Evolutionary conservation across 2,329 filamentous ascomycete species (phyloP).

Genomic region (Davidsoniella neocaledoniae): DNA sequence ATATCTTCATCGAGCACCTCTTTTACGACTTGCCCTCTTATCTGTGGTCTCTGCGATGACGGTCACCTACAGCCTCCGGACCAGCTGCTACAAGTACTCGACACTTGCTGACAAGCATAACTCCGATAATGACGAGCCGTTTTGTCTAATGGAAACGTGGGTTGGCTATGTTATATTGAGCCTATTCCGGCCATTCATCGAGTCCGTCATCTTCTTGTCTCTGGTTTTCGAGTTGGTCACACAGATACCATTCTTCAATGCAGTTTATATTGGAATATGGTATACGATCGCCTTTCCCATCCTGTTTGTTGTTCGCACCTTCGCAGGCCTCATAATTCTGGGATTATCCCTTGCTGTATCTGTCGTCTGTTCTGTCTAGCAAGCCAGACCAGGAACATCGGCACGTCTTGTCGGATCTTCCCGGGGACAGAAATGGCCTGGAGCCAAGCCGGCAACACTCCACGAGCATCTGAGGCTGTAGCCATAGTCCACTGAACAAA

Average conservation of each 20-base stretch:
- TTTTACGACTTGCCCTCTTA: too few relatives aligned
- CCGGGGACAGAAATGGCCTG: constrained; percentile 48
- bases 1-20: too few relatives aligned
- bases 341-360: constrained; percentile 8
- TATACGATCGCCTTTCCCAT: neutral
- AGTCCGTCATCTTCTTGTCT: constrained; percentile 6
- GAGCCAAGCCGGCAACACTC: constrained; percentile 45
- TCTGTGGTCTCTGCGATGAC: neutral
- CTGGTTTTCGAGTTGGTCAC: constrained; percentile 2
- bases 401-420: constrained; percentile 54
- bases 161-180: constrained; percentile 4
- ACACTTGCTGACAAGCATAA: neutral
- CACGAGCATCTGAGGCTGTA: constrained; percentile 54
- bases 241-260: constrained; percentile 1
- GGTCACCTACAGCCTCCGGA: constrained; percentile 1
- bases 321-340: constrained; percentile 7
- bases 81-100: neutral
- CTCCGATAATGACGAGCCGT: constrained; percentile 1
- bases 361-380: constrained; percentile 20
- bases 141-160: constrained; percentile 11
- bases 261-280: neutral
- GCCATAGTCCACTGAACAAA: constrained; percentile 62
- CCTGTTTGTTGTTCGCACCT: constrained; percentile 1
- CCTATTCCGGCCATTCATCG: constrained; percentile 7
- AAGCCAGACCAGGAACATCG: constrained; percentile 49